phyloP scores from a whole-genome alignment of 768 basidiomycete species.

The Gymnopilus dilepis region DNA sequence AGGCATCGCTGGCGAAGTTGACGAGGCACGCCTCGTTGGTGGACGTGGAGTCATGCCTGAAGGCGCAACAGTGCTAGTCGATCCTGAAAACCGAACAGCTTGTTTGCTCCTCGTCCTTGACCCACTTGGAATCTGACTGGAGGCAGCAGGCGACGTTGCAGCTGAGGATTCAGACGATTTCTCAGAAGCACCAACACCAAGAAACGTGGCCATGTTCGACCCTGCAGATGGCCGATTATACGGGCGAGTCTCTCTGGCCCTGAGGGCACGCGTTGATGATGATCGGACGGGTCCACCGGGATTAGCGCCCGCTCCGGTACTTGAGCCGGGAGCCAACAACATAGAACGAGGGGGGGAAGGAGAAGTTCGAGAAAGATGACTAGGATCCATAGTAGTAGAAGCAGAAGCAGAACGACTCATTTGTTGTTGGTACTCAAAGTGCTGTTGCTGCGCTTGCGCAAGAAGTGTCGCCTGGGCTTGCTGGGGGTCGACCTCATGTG shows the following conservation, averaged over 20 bases:
- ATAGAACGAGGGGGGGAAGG: neutral
- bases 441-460: slow-evolving; percentile 11
- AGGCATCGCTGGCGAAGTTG: slow-evolving; percentile 18
- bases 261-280: slow-evolving; percentile 3
- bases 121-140: neutral
- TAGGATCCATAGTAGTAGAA: slow-evolving; percentile 12
- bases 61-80: slow-evolving; percentile 1
- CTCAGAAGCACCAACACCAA: neutral
- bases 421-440: slow-evolving; percentile 14
- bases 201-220: neutral
- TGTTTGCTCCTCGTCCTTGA: slow-evolving; percentile 3
- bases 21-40: neutral
- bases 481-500: slow-evolving; percentile 25
- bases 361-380: neutral
- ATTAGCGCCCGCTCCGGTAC: slow-evolving; percentile 3
- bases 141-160: slow-evolving; percentile 1
- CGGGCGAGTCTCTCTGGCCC: slow-evolving; percentile 6
- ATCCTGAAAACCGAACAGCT: slow-evolving; percentile 2
- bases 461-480: slow-evolving; percentile 21
- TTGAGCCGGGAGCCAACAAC: neutral
- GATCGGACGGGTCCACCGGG: slow-evolving; percentile 9
- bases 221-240: slow-evolving; percentile 11
- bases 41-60: slow-evolving; percentile 8
- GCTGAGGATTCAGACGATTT: neutral
- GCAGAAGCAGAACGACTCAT: slow-evolving; percentile 10